Base-by-base conservation (phyloP, 2,329 filamentous ascomycete genomes). In the Exserohilum turcica region DNA sequence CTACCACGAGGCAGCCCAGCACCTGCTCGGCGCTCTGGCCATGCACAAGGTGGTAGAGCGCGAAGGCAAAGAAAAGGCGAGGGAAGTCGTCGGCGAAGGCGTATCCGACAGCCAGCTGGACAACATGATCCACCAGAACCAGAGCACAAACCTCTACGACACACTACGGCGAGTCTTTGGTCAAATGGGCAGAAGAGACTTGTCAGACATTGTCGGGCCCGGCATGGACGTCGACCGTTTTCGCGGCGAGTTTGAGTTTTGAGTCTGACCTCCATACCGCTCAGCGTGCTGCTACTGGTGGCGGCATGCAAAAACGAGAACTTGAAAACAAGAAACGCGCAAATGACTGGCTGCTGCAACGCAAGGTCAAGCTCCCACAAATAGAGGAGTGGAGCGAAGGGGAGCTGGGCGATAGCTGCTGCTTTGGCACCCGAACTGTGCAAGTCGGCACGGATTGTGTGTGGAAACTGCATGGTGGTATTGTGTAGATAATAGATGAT, bases 1-100 rank as follows among this genome's bases (percentile, higher is more conserved):
- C 76, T 92, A 92, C 73, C 88, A 90, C 13, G 91, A 97, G 77
- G 94, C 94, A 0, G 94, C 94, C 2, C 89, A 91, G 56, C 94
- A 99, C 77, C 84, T 99, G 52, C 84, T 99, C 12, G 91, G 92
- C 3, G 93, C 94, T 0, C 81, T 99, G 43, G 88, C 89, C 48
- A 97, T 99, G 92, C 94, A 99, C 80, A 92, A 94, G 74, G 87
- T 92, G 6, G 91, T 96, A 12, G 92, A 97, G 78, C 85, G 86
- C 67, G 90, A 92, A 70, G 92, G 91, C 4, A 84, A 91, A 52
- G 88, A 91, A 70, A 88, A 90, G 74, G 93, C 91, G 3, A 82
- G 90, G 48, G 91, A 97, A 77, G 86, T 96, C 12, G 82, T 96
- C 3, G 80, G 73, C 37, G 77, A 78, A 36, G 77, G 75, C 32